Conservation (phyloP, 2,329 filamentous ascomycete species). For the Paecilomyces sp. region DNA sequence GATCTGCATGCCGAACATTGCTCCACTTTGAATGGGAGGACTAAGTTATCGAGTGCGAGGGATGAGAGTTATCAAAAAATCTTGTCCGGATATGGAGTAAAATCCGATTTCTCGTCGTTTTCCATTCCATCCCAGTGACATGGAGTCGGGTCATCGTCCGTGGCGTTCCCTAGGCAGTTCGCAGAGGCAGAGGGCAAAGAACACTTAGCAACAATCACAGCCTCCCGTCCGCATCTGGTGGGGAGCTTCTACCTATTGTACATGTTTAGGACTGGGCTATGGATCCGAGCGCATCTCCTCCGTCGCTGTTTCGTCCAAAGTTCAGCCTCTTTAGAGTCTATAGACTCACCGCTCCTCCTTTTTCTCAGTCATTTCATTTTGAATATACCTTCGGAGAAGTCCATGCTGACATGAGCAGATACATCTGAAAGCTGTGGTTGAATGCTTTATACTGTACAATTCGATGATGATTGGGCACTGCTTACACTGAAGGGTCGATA, state of each 20-base stretch:
- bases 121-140: conserved; percentile 2
- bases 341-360: not conserved
- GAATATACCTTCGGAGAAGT: not conserved
- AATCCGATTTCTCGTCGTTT: conserved; percentile 1
- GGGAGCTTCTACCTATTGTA: not conserved
- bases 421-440: not conserved
- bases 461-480: not conserved
- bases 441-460: not conserved
- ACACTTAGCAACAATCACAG: not conserved
- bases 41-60: not conserved
- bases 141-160: conserved; percentile 1
- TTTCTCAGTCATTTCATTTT: not conserved
- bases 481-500: not conserved
- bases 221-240: not conserved
- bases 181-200: not conserved
- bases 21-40: not conserved
- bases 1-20: not conserved
- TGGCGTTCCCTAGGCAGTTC: not conserved
- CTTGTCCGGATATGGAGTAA: conserved; percentile 1
- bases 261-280: not conserved
- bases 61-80: not conserved
- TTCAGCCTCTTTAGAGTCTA: not conserved
- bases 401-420: not conserved
- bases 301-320: not conserved
- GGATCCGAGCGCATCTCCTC: not conserved